phyloP scores from a whole-genome alignment of 2,329 filamentous ascomycete species.

The Botrytis byssoidea region DNA sequence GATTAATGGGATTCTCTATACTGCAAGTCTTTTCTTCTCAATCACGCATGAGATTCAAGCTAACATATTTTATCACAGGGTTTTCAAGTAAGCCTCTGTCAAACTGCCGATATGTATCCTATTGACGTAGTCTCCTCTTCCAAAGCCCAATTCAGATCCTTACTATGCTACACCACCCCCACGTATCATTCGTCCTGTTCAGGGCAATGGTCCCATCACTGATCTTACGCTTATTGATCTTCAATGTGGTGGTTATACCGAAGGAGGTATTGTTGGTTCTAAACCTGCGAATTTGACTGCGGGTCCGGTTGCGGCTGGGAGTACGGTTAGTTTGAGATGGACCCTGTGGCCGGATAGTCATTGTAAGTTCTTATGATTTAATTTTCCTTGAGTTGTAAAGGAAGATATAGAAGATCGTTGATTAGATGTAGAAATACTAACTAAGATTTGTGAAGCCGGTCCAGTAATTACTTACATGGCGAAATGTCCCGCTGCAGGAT shows the following conservation, averaged over 20 bases:
- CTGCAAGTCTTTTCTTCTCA: background rate
- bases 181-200: constrained; percentile 56
- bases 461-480: constrained; percentile 61
- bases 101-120: background rate
- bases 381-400: no score
- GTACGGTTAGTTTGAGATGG: constrained; percentile 54
- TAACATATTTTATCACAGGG: background rate
- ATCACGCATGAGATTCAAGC: no score
- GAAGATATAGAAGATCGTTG: background rate
- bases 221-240: constrained; percentile 53
- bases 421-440: background rate
- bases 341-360: constrained; percentile 48
- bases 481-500: constrained; percentile 49
- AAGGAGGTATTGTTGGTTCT: constrained; percentile 48
- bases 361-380: background rate
- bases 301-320: constrained; percentile 53
- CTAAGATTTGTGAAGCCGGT: constrained; percentile 40
- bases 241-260: constrained; percentile 55
- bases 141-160: constrained; percentile 45
- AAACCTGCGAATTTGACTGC: constrained; percentile 54
- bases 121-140: background rate
- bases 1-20: constrained; percentile 30
- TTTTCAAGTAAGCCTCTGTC: constrained; percentile 39
- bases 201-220: constrained; percentile 57
- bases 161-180: constrained; percentile 44